Base-by-base conservation (phyloP, 805 yeast species). In the Candida insectalens region DNA sequence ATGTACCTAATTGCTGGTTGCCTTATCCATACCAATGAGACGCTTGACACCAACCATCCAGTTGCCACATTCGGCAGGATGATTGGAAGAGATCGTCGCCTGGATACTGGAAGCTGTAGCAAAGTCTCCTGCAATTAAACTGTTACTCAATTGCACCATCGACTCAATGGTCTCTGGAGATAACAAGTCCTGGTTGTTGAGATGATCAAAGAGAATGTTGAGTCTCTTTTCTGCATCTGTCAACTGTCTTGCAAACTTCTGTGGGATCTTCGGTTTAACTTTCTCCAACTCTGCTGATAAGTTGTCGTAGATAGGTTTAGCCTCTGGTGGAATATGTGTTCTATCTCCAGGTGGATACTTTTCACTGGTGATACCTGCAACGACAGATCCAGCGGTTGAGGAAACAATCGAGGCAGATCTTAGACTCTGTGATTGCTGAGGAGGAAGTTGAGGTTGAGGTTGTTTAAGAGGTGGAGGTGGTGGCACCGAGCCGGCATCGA, bases 21-120 rank as follows among this genome's bases (percentile, higher is more conserved):
- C 77, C 45, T 71, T 74, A 12, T 66, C 74, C 71, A 92, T 83
- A 41, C 79, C 80, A 40, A 89, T 75, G 41, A 92, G 68, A 46
- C 96, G 75, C 57, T 81, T 85, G 30, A 92, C 79, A 46, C 98
- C 98, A 21, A 82, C 74, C 62, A 82, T 73, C 98, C 98, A 92
- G 48, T 80, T 76, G 10, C 95, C 96, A 42, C 81, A 74, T 55
- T 88, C 94, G 17, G 69, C 73, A 17, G 78, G 69, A 41, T 72
- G 68, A 25, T 71, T 68, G 6, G 84, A 68, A 16, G 81, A 71
- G 39, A 92, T 69, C 33, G 74, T 72, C 23, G 65, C 53, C 40
- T 73, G 74, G 22, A 72, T 45, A 2, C 66, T 55, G 34, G 67
- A 57, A 1, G 97, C 96, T 12, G 61, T 61, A 4, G 57, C 54